Evolutionary conservation across 208 protist species (phyloP).

Genomic region (Angomonas ambiguus): DNA sequence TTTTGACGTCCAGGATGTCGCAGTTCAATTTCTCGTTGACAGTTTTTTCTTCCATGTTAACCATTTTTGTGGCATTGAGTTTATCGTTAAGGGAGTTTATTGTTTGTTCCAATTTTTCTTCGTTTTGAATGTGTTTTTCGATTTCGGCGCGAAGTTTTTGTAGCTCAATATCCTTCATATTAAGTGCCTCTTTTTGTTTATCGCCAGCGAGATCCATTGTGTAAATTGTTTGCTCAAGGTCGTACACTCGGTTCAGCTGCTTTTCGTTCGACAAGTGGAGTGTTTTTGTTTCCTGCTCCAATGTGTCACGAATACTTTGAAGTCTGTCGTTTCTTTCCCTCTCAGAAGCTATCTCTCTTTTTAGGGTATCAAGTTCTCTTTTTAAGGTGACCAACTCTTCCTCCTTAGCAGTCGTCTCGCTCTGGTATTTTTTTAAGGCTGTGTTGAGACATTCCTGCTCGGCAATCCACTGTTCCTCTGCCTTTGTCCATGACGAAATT

Average conservation of each 20-base stretch:
- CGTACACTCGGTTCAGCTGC: constrained; percentile 54
- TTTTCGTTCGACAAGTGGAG: constrained; percentile 43
- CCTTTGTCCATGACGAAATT: constrained; percentile 68
- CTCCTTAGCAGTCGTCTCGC: constrained; percentile 11
- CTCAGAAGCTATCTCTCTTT: constrained; percentile 29
- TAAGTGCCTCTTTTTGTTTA: constrained; percentile 59
- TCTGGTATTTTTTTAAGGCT: constrained; percentile 21
- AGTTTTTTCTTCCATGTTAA: constrained; percentile 56
- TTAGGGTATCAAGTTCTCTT: constrained; percentile 15
- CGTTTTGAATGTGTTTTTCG: constrained; percentile 30
- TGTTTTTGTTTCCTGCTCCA: constrained; percentile 33
- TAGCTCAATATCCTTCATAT: constrained; percentile 72
- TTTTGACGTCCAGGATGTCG: constrained; percentile 43
- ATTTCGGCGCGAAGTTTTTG: constrained; percentile 46
- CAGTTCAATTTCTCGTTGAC: constrained; percentile 59
- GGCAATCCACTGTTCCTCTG: constrained; percentile 69
- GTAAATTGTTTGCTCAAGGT: constrained; percentile 61
- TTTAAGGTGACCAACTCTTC: constrained; percentile 11
- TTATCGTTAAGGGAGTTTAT: constrained; percentile 69
- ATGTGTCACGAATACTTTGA: constrained; percentile 12
- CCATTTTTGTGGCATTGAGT: constrained; percentile 61
- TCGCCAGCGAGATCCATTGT: constrained; percentile 59
- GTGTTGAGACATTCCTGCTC: constrained; percentile 55
- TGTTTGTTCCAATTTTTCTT: constrained; percentile 63
- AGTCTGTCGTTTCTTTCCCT: constrained; percentile 29